Conservation (phyloP, 129 eudicot species). For the Saussurea involucrata region DNA sequence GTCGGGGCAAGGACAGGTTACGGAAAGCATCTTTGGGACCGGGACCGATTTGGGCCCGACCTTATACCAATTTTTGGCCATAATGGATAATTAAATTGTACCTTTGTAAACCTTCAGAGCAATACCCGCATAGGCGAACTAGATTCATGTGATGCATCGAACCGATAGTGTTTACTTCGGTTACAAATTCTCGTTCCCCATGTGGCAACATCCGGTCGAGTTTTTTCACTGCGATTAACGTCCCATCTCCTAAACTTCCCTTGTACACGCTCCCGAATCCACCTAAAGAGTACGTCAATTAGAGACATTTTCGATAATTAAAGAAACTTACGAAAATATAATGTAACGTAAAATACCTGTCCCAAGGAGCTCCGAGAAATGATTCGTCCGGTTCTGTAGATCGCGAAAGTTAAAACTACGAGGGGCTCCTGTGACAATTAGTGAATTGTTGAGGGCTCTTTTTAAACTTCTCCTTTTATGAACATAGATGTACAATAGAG, state of each 20-base stretch:
- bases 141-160: slow-evolving; percentile 98
- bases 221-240: slow-evolving; percentile 79
- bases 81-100: slow-evolving; percentile 10
- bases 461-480: slow-evolving; percentile 56
- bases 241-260: slow-evolving; percentile 80
- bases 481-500: slow-evolving; percentile 54
- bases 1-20: too few species aligned
- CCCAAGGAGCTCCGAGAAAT: slow-evolving; percentile 77
- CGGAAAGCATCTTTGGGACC: too few species aligned
- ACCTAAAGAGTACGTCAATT: slow-evolving; percentile 43
- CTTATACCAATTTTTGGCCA: too few species aligned
- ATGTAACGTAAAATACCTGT: slow-evolving; percentile 41
- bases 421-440: slow-evolving; percentile 82
- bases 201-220: slow-evolving; percentile 86
- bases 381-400: slow-evolving; percentile 57
- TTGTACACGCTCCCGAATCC: slow-evolving; percentile 98
- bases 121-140: slow-evolving; percentile 90
- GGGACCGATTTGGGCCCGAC: too few species aligned
- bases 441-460: slow-evolving; percentile 55
- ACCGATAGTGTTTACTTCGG: slow-evolving; percentile 89
- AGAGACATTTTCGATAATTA: neutral
- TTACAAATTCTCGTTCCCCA: slow-evolving; percentile 82
- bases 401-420: slow-evolving; percentile 68
- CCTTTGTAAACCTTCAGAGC: slow-evolving; percentile 90
- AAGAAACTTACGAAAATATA: neutral